Percentiles rank a stretch among this genome's conserved stretches.
Evolutionary conservation across 257 asterid species (phyloP).

Genomic region (Cinchona pubescens): DNA sequence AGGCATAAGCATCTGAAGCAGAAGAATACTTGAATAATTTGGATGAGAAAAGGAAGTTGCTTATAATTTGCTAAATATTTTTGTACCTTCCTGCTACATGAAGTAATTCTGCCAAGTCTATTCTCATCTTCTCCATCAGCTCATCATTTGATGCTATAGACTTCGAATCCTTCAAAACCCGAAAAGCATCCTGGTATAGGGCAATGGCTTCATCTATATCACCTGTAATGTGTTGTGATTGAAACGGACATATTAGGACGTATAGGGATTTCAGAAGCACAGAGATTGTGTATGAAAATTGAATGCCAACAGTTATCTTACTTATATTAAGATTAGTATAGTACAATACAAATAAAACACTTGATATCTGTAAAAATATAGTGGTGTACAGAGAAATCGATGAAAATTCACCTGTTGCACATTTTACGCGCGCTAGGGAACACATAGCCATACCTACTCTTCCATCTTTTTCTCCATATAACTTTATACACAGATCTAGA

Average conservation of each 20-base stretch:
- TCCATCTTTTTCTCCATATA: slow-evolving; percentile 75
- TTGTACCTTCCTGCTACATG: slow-evolving; percentile 88
- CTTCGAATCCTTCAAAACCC: slow-evolving; percentile 46
- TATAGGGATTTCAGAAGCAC: too few species aligned
- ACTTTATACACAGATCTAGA: slow-evolving; percentile 46
- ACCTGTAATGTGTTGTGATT: slow-evolving; percentile 37
- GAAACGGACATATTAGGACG: too few species aligned
- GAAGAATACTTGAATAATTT: neutral
- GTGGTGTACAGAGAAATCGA: slow-evolving; percentile 1
- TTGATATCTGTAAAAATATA: neutral
- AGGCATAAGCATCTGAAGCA: neutral
- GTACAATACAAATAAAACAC: neutral
- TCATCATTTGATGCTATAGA: slow-evolving; percentile 47
- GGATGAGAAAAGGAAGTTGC: neutral
- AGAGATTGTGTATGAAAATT: too few species aligned
- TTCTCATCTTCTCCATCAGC: slow-evolving; percentile 70
- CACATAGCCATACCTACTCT: slow-evolving; percentile 85
- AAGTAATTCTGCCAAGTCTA: slow-evolving; percentile 87
- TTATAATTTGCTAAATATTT: slow-evolving; percentile 5
- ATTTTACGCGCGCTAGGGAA: slow-evolving; percentile 79
- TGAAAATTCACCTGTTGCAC: slow-evolving; percentile 65
- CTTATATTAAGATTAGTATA: neutral
- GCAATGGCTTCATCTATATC: slow-evolving; percentile 67
- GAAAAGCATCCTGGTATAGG: slow-evolving; percentile 60
- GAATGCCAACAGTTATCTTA: neutral